Conservation (phyloP, 2,329 filamentous ascomycete species). For the Corinectria fuckeliana region DNA sequence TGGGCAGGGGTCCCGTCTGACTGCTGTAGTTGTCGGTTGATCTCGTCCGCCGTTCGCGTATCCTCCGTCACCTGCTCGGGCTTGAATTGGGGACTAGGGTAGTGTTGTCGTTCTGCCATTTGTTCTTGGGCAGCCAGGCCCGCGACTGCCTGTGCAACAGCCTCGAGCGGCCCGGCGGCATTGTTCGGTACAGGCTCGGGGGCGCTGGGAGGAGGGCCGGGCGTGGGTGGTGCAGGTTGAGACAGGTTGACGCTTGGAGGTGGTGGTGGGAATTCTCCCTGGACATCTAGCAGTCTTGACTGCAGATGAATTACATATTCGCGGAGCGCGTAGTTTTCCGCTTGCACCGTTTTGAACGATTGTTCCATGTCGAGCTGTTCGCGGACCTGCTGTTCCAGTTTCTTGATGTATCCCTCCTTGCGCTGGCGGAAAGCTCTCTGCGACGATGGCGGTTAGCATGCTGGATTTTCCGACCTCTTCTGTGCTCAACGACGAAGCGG, state of each 20-base stretch:
- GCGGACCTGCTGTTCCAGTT: constrained; percentile 91
- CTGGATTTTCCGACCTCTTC: background rate
- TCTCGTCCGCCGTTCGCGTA: constrained; percentile 57
- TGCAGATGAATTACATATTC: constrained; percentile 95
- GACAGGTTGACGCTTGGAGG: constrained; percentile 78
- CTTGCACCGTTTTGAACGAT: constrained; percentile 79
- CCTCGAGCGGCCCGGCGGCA: constrained; percentile 51
- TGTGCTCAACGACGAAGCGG: background rate
- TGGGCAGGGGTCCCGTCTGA: constrained; percentile 40
- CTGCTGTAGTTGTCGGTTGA: constrained; percentile 61
- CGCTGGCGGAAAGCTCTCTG: constrained; percentile 96
- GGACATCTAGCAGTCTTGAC: constrained; percentile 80
- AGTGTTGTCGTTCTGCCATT: constrained; percentile 46
- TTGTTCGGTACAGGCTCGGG: constrained; percentile 36
- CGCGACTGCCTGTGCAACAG: constrained; percentile 57
- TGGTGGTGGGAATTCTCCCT: constrained; percentile 83
- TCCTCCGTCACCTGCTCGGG: constrained; percentile 50
- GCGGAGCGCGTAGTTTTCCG: constrained; percentile 87
- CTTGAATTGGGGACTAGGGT: constrained; percentile 44
- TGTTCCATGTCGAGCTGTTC: constrained; percentile 79
- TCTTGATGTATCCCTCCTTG: constrained; percentile 98
- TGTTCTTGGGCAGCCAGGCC: constrained; percentile 52
- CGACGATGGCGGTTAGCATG: constrained; percentile 33
- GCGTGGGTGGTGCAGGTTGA: constrained; percentile 36
- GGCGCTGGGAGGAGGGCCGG: constrained; percentile 32